Evolutionary conservation across 176 grass and related monocot species (phyloP).

Genomic region (Puya raimondii): DNA sequence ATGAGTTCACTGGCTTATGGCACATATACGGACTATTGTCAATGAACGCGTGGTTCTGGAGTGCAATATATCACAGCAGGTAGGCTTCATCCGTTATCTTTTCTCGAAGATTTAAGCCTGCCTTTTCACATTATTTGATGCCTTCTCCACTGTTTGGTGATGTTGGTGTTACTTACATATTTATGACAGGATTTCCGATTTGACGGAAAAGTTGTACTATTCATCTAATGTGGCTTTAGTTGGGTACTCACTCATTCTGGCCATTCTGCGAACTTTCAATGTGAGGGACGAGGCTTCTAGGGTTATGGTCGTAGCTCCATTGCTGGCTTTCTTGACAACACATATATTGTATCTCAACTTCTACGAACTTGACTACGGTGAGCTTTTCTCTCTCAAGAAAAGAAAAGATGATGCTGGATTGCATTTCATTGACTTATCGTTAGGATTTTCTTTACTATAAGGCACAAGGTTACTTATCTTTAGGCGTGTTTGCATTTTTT

Average conservation of each 20-base stretch:
- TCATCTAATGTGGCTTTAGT: conserved; percentile 69
- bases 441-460: not conserved
- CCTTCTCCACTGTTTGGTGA: not conserved
- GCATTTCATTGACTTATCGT: too few species aligned
- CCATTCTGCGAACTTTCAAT: conserved; percentile 61
- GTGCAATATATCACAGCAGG: conserved; percentile 88
- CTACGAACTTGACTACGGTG: conserved; percentile 77
- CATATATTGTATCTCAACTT: conserved; percentile 97
- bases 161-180: conserved; percentile 5
- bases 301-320: conserved; percentile 78
- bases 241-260: conserved; percentile 68
- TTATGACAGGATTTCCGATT: conserved; percentile 52
- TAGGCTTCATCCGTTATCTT: conserved; percentile 15
- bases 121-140: not conserved
- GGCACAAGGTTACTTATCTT: not conserved
- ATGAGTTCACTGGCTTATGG: conserved; percentile 81
- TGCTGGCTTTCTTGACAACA: conserved; percentile 86
- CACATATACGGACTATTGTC: conserved; percentile 74
- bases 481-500: not conserved
- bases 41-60: conserved; percentile 97
- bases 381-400: not conserved
- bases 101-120: not conserved
- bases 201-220: conserved; percentile 63
- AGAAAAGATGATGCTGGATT: not conserved
- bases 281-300: conserved; percentile 69